Base-by-base conservation (phyloP, 1,284 basidiomycete genomes). In the Cutaneotrichosporon cavernicola region DNA sequence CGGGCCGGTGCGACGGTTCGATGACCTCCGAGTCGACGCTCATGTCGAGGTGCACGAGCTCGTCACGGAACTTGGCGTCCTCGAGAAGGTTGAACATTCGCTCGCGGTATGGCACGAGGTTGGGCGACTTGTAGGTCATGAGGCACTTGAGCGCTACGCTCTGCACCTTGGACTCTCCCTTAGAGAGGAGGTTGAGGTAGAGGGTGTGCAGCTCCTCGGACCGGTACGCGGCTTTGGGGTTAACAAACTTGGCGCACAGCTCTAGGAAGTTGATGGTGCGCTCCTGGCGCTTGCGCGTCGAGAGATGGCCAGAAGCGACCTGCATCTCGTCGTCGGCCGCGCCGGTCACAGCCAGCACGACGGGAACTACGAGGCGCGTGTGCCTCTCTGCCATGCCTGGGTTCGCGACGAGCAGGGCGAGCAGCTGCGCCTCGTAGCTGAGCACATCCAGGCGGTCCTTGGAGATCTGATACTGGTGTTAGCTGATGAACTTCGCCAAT, bases 1-100 rank as follows among this genome's bases (percentile, higher is more conserved):
- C 88, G 1, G 76, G 74, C 34, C 95, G 85, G 69, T 91, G 87
- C 2, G 82, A 80, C 0, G 82, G 75, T 46, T 90, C 86, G 56
- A 96, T 84, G 5, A 80, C 76, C 16, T 84, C 84, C 9, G 73
- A 76, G 34, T 80, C 76, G 16, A 69, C 65, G 9, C 82, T 81
- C 10, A 94, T 80, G 70, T 90, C 84, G 51, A 98, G 84, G 21
- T 87, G 84, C 0, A 88, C 85, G 5, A 99, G 85, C 71, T 91
- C 88, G 72, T 99, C 97, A 30, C 96, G 83, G 87, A 95, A 97
- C 65, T 90, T 84, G 16, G 88, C 89, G 56, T 92, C 89, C 66
- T 97, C 93, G 40, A 99, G 83, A 9, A 99, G 82, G 18, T 84
- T 84, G 31, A 84, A 84, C 22, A 98, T 81, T 18, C 84, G 85